Evolutionary conservation across 139 green algal genomes (phyloP).

Genomic region (Chlamydomonas incerta): DNA sequence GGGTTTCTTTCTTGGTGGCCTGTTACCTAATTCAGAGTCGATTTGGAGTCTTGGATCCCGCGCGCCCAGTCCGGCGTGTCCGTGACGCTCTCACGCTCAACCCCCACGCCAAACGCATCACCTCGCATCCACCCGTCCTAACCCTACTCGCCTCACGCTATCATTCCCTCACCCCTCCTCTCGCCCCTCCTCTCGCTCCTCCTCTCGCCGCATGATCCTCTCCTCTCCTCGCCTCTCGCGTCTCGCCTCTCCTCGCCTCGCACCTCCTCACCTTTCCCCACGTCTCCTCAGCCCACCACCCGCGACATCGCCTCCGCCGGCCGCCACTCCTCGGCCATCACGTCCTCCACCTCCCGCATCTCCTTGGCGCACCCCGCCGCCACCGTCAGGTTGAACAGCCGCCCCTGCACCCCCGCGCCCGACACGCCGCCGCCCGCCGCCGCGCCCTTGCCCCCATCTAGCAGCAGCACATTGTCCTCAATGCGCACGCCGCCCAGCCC

Average conservation of each 20-base stretch:
- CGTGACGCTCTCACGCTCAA: no score
- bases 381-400: constrained; percentile 44
- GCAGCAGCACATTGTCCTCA: constrained; percentile 54
- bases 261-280: not conserved
- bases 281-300: not conserved
- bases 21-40: no score
- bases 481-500: constrained; percentile 58
- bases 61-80: no score
- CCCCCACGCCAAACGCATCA: no score
- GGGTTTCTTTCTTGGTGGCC: no score
- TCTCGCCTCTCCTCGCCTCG: not conserved
- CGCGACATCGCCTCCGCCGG: not conserved
- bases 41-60: no score
- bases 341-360: constrained; percentile 32
- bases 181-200: no score
- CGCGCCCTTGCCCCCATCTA: not conserved
- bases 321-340: constrained; percentile 39
- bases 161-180: no score
- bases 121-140: no score
- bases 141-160: no score
- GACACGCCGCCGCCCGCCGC: not conserved
- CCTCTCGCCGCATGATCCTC: not conserved
- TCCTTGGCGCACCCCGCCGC: constrained; percentile 31
- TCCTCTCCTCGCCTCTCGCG: no score
- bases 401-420: not conserved